Base-by-base conservation (phyloP, 805 yeast genomes). In the Suhomyces emberorum region DNA sequence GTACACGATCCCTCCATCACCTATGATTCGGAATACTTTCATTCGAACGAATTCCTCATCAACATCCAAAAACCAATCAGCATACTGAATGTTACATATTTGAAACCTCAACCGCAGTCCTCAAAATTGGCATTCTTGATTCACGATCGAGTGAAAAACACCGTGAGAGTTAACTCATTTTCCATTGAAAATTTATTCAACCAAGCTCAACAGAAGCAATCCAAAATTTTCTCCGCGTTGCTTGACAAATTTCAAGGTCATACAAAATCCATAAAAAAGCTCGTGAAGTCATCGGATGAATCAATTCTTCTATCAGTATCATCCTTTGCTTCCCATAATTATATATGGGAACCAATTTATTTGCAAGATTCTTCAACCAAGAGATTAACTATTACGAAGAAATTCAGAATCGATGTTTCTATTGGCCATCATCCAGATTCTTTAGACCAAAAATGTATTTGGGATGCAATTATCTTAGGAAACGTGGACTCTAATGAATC, bases 161-260 rank as follows among this genome's bases (percentile, higher is more conserved):
- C 69, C 3, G 35, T 68, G 7, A 44, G 70, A 29, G 46, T 52
- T 22, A 49, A 55, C 23, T 40, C 43, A 4, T 35, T 44, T 28
- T 32, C 17, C 18, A 34, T 35, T 16, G 35, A 29, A 6, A 34
- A 29, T 6, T 18, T 34, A 23, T 34, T 27, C 24, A 15, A 15
- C n/a, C 22, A 15, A 10, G 17, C 16, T 5, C 9, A 4, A 15
- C 17, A 28, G 16, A n/a, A 1, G 9, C 15, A 3, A 11, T 4
- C 15, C 4, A 18, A 16, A 7, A 8, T 20, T 8, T 29, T 29
- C 16, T 11, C 28, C 2, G 35, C 28, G 23, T 47, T 67, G 15
- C 26, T 50, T 3, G 51, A 79, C 43, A 80, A 83, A 46, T 76
- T 82, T 37, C 87, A 95, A 1, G 98, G 98, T 1, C 96, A 88